Percentiles rank a stretch among this genome's conserved stretches.
Evolutionary conservation across 495 filamentous ascomycete genomes (phyloP).

Genomic region (Xylaria flabelliformis): DNA sequence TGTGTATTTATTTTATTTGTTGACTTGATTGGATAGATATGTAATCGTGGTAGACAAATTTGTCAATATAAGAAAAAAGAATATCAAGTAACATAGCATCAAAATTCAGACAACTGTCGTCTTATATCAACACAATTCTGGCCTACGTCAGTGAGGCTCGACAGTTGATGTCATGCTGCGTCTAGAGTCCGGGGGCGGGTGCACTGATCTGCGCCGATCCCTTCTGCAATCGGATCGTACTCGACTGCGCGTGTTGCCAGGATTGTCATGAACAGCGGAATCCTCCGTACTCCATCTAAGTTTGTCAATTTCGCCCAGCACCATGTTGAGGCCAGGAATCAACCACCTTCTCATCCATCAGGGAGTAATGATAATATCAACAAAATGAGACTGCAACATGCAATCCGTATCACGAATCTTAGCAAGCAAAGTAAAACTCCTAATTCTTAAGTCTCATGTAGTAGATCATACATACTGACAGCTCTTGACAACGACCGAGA

Average conservation of each 20-base stretch:
- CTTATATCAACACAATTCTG: not conserved
- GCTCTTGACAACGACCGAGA: not conserved
- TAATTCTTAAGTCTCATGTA: not conserved
- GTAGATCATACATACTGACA: not conserved
- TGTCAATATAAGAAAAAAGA: not conserved
- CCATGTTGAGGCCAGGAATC: not conserved
- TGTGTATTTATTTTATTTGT: not conserved
- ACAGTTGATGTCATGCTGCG: constrained; percentile 16
- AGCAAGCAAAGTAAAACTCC: not conserved
- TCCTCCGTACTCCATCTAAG: not conserved
- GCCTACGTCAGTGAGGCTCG: constrained; percentile 20
- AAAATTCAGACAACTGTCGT: not conserved
- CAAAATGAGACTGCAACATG: not conserved
- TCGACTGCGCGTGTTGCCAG: no score
- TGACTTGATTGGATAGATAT: not conserved
- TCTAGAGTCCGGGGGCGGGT: not conserved
- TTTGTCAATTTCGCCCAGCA: not conserved
- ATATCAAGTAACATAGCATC: not conserved
- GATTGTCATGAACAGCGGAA: not conserved
- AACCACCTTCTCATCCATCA: not conserved
- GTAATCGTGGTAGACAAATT: not conserved
- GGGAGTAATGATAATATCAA: not conserved
- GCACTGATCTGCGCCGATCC: not conserved
- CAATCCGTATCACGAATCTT: not conserved
- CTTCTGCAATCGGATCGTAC: not conserved